phyloP scores from a whole-genome alignment of 225 moss, liverwort and hornwort species.

The Antitrichia curtipendula region DNA sequence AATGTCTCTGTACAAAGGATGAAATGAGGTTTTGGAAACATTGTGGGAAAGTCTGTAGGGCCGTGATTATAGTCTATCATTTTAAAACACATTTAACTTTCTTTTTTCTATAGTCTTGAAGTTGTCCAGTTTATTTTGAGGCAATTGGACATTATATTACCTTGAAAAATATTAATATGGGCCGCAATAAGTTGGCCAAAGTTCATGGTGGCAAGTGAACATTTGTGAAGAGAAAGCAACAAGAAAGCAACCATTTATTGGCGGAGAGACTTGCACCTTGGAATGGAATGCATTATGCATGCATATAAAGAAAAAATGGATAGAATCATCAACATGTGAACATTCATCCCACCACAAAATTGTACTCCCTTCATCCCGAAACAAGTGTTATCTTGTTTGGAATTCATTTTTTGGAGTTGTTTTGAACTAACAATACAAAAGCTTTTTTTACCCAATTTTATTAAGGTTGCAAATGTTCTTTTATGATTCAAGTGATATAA shows the following conservation, averaged over 20 bases:
- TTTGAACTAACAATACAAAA: fast-evolving
- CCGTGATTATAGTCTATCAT: too few species aligned
- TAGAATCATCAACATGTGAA: too few species aligned
- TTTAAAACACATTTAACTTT: too few species aligned
- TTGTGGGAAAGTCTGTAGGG: too few species aligned
- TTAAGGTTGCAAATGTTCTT: background rate
- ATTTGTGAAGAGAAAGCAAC: background rate
- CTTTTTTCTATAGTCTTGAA: too few species aligned
- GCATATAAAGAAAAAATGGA: background rate
- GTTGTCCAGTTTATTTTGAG: too few species aligned
- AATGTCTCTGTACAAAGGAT: too few species aligned
- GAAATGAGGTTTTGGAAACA: too few species aligned
- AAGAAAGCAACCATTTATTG: background rate
- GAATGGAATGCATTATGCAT: background rate
- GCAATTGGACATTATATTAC: too few species aligned
- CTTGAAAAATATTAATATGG: too few species aligned
- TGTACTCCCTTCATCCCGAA: fast-evolving
- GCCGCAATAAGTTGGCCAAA: fast-evolving
- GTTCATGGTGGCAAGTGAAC: background rate
- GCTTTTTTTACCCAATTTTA: background rate
- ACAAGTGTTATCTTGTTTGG: background rate
- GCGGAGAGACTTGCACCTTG: background rate
- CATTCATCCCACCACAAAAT: background rate
- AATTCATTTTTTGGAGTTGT: background rate
- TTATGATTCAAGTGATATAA: too few species aligned